Base-by-base conservation (phyloP, 169 alveolate species). In the Cyclospora cayetanensis region DNA sequence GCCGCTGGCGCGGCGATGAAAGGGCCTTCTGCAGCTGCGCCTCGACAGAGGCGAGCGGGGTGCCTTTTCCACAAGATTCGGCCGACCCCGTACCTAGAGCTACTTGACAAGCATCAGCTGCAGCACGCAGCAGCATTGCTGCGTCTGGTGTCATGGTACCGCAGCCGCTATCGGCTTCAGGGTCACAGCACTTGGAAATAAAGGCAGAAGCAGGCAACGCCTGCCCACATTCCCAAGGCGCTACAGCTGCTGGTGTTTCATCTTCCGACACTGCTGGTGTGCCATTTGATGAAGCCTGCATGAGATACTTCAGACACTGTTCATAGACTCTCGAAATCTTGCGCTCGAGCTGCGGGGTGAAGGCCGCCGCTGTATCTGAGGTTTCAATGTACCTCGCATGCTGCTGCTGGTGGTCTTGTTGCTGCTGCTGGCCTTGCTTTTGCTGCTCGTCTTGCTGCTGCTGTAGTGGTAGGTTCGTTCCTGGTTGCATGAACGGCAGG, bases 401-500 rank as follows among this genome's bases (percentile, higher is more conserved):
- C 37, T 29, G 88, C n/a, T n/a, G n/a, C n/a, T n/a, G n/a, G n/a
- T n/a, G n/a, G 60, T 2, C 39, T 27, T 82, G 76, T 37, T 82
- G 74, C 65, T 83, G 80, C 80, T 55, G 90, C 60, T 42, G 72
- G 74, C 29, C 46, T 20, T 27, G 66, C 53, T 84, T 46, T 15
- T 31, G 29, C 34, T 29, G 11, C 3, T 43, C 15, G 15, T 63
- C 65, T 31, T 31, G 60, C 5, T 18, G 80, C 65, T 83, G 91
- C 91, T 39, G 82, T 39, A 31, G 90, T 20, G 91, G 80, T 22
- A 65, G 31, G 52, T 88, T 88, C n/a, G 31, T 29, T 34, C 88
- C 88, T 22, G 92, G 92, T 5, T 50, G 92, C 65, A 88, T 77
- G 60, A 89, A 89, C 35, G 93, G 93, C 18, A 89, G 90, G 50